These are phyloP conservation scores for Peronospora belbahrii DNA, from an alignment of 352 stramenopile species.

Conservation along the genomic window DNA sequence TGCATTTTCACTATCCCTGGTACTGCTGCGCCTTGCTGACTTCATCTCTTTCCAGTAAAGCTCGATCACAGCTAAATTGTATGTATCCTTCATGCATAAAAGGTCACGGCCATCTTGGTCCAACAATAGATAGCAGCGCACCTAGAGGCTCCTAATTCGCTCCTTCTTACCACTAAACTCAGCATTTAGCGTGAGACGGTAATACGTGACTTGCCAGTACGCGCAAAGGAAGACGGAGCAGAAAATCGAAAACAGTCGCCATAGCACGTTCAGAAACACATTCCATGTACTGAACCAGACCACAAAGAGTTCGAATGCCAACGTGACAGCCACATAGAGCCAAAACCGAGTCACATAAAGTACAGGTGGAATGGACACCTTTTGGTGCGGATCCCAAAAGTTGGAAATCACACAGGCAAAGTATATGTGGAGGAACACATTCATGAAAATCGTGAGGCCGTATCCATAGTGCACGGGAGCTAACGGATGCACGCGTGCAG, in stretches of 20 bases:
- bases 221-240: slow-evolving; percentile 41
- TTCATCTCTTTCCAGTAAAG: slow-evolving; percentile 16
- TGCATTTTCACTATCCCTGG: not conserved
- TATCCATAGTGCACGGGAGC: slow-evolving; percentile 71
- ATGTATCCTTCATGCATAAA: not conserved
- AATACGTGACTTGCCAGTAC: slow-evolving; percentile 62
- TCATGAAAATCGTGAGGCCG: slow-evolving; percentile 67
- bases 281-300: slow-evolving; percentile 78
- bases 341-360: slow-evolving; percentile 70
- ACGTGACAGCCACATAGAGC: slow-evolving; percentile 43
- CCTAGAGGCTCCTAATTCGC: slow-evolving; percentile 59
- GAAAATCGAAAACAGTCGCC: slow-evolving; percentile 58
- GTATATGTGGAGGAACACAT: slow-evolving; percentile 74
- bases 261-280: slow-evolving; percentile 71
- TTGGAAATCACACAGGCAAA: slow-evolving; percentile 69
- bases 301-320: slow-evolving; percentile 49
- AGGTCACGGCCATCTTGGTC: not conserved
- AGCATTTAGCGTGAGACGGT: slow-evolving; percentile 54
- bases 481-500: slow-evolving; percentile 56
- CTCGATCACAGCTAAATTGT: slow-evolving; percentile 4
- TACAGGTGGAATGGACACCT: slow-evolving; percentile 59
- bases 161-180: slow-evolving; percentile 80
- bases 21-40: slow-evolving; percentile 3
- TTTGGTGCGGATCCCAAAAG: slow-evolving; percentile 52
- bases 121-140: not conserved